phyloP scores from a whole-genome alignment of 257 asterid species.

The Coffea eugenioides region DNA sequence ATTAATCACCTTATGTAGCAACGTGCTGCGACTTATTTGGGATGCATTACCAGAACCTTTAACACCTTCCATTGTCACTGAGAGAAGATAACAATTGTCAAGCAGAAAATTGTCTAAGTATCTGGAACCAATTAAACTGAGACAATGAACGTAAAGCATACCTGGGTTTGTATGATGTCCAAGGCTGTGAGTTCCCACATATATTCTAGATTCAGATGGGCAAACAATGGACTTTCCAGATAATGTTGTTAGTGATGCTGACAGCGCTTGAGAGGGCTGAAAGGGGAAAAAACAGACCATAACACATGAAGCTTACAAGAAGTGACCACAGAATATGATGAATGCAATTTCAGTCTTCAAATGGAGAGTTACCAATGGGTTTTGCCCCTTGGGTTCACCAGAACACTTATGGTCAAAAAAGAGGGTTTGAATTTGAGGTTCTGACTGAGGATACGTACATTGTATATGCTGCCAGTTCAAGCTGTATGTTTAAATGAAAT shows the following conservation, averaged over 20 bases:
- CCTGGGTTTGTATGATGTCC: conserved; percentile 19
- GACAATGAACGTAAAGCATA: not conserved
- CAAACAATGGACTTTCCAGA: conserved; percentile 11
- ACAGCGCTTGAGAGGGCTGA: conserved; percentile 30
- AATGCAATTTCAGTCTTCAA: not conserved
- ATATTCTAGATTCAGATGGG: not conserved
- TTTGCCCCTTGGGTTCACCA: conserved; percentile 22
- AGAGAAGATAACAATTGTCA: conserved; percentile 8
- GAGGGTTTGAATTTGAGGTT: conserved; percentile 53
- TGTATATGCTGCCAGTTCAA: conserved; percentile 83
- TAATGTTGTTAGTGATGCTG: conserved; percentile 15
- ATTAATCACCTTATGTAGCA: conserved; percentile 45
- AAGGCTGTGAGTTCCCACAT: not conserved
- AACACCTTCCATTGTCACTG: conserved; percentile 26
- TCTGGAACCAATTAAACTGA: not conserved
- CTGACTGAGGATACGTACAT: conserved; percentile 56
- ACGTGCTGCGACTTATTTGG: conserved; percentile 15
- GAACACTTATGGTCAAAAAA: conserved; percentile 68
- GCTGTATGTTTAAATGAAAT: conserved; percentile 36
- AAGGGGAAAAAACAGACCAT: conserved; percentile 10
- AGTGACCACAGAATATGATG: not conserved
- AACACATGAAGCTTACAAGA: not conserved
- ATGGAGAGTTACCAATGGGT: conserved; percentile 34
- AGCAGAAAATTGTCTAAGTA: not conserved
- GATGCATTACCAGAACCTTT: conserved; percentile 23